Evolutionary conservation across 2,329 filamentous ascomycete species (phyloP), one percentile per base, ranked within the genome.

Genomic region (Trichophyton simii): DNA sequence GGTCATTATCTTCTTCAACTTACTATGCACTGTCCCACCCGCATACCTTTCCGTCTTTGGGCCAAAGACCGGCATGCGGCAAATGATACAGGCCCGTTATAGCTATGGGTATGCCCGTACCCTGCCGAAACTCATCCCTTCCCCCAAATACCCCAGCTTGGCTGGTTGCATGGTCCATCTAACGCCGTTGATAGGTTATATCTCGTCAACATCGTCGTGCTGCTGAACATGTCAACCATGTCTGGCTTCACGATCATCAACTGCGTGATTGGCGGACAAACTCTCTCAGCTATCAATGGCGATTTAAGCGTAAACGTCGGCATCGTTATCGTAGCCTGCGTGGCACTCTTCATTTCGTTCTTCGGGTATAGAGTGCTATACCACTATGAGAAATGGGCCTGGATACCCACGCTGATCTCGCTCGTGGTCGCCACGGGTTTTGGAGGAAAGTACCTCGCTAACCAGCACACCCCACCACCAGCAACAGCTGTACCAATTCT

Each of bases 301-400:
- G 78, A 80, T 63, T 78, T 75, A 63, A 78, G 68, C 57, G 60
- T 64, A 7, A 59, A 62, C 5, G 54, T 62, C 71, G 74, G 74
- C 6, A 87, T 88, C 65, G 77, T 88, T 46, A 81, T 87, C 54
- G 80, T 84, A 11, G 82, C 83, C 0, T 66, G 86, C 25, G 80
- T 87, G 41, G 82, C 81, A 34, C 86, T 83, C 82, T 73, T 78
- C 1, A 79, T 88, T 48, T 84, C 84, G 0, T 84, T 83, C 0
- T 87, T 88, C 68, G 86, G 86, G 0, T 87, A 88, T 68, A 79
- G 78, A 60, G 75, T 84, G 52, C 87, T 89, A 70, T 85, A 88
- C 68, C 77, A 80, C 60, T 89, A 87, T 69, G 85, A 88, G 73
- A 79, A 85, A 69, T 82, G 71, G 64, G 70, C 66, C 13, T 67